Evolutionary conservation across 176 grass and related monocot species (phyloP).

Genomic region (Cenchrus purpureus): DNA sequence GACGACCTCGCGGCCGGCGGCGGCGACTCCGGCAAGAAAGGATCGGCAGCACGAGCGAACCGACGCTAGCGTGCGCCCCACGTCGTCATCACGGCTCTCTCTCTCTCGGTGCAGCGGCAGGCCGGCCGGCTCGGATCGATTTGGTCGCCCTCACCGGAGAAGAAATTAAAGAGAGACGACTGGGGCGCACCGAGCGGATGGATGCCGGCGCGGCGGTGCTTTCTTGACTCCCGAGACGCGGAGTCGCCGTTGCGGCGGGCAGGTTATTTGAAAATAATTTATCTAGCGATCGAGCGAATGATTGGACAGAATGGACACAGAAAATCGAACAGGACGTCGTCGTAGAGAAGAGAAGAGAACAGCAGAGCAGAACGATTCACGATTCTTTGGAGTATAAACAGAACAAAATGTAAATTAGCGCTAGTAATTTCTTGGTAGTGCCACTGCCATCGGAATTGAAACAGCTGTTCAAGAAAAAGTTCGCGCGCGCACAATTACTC

Average conservation of each 20-base stretch:
- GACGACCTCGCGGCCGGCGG: background rate
- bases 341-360: background rate
- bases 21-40: slow-evolving; percentile 23
- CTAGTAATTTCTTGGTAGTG: background rate
- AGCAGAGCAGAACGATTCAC: background rate
- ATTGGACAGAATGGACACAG: background rate
- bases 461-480: background rate
- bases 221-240: slow-evolving; percentile 8
- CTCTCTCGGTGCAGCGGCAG: slow-evolving; percentile 49
- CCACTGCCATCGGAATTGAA: background rate
- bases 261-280: slow-evolving; percentile 15
- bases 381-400: slow-evolving; percentile 25
- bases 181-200: background rate
- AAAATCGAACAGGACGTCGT: background rate
- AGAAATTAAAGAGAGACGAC: background rate
- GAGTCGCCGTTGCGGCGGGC: slow-evolving; percentile 11
- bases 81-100: background rate
- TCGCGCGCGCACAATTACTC: background rate
- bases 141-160: slow-evolving; percentile 51
- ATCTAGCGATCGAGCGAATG: background rate
- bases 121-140: slow-evolving; percentile 19
- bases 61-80: background rate
- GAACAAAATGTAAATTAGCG: background rate
- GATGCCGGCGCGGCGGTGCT: background rate
- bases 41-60: slow-evolving; percentile 3